Conservation (phyloP, 2,329 filamentous ascomycete genomes). For the Leptoxyphium fumago region DNA sequence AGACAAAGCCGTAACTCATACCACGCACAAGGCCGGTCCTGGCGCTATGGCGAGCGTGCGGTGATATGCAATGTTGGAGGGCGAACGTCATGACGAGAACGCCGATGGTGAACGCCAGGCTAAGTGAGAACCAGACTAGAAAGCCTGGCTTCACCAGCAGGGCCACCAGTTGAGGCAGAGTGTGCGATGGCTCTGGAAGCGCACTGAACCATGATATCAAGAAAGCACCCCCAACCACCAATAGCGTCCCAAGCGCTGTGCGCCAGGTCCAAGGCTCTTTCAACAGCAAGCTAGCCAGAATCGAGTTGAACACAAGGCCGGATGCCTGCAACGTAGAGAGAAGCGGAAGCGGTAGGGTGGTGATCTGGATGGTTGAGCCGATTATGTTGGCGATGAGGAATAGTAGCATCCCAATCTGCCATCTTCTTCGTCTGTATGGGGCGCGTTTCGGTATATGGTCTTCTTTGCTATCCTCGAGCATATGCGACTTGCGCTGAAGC, state of each 20-base stretch:
- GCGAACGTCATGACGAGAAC: slow-evolving; percentile 47
- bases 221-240: slow-evolving; percentile 78
- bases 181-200: slow-evolving; percentile 84
- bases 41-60: slow-evolving; percentile 17
- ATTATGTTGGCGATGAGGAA: slow-evolving; percentile 90
- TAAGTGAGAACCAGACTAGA: slow-evolving; percentile 76
- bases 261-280: slow-evolving; percentile 87
- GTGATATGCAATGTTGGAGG: slow-evolving; percentile 16
- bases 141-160: slow-evolving; percentile 63
- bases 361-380: slow-evolving; percentile 94
- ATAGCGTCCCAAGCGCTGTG: slow-evolving; percentile 76
- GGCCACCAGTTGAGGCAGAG: slow-evolving; percentile 61
- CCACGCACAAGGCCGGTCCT: slow-evolving; percentile 54
- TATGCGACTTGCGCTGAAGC: slow-evolving; percentile 92
- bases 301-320: slow-evolving; percentile 94
- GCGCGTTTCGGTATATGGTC: slow-evolving; percentile 64
- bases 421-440: slow-evolving; percentile 77
- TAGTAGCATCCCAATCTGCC: slow-evolving; percentile 94
- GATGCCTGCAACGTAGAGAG: slow-evolving; percentile 91
- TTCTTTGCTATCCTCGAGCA: slow-evolving; percentile 89
- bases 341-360: slow-evolving; percentile 82
- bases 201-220: slow-evolving; percentile 90
- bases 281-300: slow-evolving; percentile 86
- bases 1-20: slow-evolving; percentile 72
- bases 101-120: slow-evolving; percentile 56